These are phyloP conservation scores for Forsythia viridissima DNA, from an alignment of 257 asterid species.

Conservation along the genomic window DNA sequence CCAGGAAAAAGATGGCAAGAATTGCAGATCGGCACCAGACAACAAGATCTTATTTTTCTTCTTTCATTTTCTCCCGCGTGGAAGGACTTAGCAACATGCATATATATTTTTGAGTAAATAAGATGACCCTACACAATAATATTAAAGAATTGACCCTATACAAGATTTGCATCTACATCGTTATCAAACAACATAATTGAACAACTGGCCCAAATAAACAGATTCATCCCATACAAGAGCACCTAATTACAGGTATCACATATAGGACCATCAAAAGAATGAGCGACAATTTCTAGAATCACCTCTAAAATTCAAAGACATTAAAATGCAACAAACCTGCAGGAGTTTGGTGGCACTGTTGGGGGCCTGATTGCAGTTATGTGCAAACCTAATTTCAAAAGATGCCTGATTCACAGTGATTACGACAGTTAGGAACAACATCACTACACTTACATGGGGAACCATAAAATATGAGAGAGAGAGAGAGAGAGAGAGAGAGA, in stretches of 20 bases:
- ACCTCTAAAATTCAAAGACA: neutral
- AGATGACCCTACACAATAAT: neutral
- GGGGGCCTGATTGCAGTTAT: conserved; percentile 94
- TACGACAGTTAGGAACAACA: conserved; percentile 24
- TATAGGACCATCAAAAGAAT: conserved; percentile 17
- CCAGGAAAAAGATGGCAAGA: neutral
- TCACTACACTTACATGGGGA: neutral
- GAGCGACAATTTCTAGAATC: neutral
- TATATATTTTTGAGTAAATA: neutral
- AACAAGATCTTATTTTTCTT: neutral
- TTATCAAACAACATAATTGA: conserved; percentile 39
- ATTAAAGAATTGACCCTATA: neutral
- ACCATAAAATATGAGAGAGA: neutral
- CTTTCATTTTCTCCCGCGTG: neutral
- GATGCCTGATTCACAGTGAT: conserved; percentile 65
- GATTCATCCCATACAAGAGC: conserved; percentile 44
- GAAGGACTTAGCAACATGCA: neutral
- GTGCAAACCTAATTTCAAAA: conserved; percentile 74
- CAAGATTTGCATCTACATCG: neutral
- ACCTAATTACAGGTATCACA: conserved; percentile 49
- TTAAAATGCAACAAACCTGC: conserved; percentile 65
- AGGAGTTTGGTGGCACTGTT: conserved; percentile 91
- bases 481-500: conserved; percentile 11
- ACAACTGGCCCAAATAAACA: neutral
- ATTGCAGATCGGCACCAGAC: neutral